Percentiles rank a stretch among this genome's conserved stretches.
Evolutionary conservation across 768 basidiomycete genomes (phyloP).

Genomic region (Tricholomella constricta): DNA sequence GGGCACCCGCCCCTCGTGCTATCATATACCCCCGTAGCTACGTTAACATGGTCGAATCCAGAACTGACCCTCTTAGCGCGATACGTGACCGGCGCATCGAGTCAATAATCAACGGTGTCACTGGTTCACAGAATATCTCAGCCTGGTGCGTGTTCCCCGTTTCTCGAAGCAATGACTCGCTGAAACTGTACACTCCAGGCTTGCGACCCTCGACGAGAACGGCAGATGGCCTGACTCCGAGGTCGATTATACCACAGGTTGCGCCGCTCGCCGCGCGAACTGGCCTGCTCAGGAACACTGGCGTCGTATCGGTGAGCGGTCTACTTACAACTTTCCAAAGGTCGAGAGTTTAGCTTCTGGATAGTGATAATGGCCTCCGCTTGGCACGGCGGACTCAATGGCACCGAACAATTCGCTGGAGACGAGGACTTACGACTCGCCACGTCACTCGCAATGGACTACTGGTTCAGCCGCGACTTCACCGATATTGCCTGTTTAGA

Average conservation of each 20-base stretch:
- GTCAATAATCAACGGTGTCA: constrained; percentile 15
- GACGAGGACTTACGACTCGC: constrained; percentile 33
- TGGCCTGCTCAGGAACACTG: constrained; percentile 61
- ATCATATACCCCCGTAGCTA: constrained; percentile 11
- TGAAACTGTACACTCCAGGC: constrained; percentile 10
- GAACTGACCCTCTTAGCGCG: constrained; percentile 12
- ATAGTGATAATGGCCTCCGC: constrained; percentile 50
- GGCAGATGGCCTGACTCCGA: constrained; percentile 45
- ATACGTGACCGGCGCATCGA: constrained; percentile 19
- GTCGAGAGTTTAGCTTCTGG: too few relatives aligned
- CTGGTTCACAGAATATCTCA: constrained; percentile 13
- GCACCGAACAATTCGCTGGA: constrained; percentile 37
- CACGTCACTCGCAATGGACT: constrained; percentile 44
- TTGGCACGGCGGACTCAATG: constrained; percentile 49
- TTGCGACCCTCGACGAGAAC: constrained; percentile 21
- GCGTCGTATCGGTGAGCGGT: constrained; percentile 40
- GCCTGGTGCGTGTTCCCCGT: constrained; percentile 10
- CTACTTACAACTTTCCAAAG: neutral
- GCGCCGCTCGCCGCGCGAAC: constrained; percentile 50
- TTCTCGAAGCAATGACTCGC: too few relatives aligned
- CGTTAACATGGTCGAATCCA: constrained; percentile 37
- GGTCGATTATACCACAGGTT: constrained; percentile 55
- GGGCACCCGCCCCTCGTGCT: neutral
- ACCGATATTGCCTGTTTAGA: constrained; percentile 46
- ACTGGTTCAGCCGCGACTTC: constrained; percentile 57